phyloP scores from a whole-genome alignment of 2,329 filamentous ascomycete species.

The Phoma sp. region DNA sequence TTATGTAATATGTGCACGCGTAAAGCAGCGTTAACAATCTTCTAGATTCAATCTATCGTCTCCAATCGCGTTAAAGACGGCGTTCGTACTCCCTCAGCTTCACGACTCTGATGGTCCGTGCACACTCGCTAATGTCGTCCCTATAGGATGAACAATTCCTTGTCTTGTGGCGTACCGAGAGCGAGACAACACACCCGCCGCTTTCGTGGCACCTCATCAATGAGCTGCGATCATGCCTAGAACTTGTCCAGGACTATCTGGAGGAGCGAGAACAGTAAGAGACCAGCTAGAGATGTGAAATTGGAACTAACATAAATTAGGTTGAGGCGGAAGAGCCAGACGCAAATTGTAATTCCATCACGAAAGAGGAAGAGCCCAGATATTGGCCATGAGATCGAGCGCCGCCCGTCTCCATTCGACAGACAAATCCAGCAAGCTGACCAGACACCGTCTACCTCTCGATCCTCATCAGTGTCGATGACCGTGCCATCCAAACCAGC shows the following conservation, averaged over 20 bases:
- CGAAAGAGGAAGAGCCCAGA: conserved; percentile 40
- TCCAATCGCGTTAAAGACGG: conserved; percentile 34
- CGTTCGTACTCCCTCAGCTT: conserved; percentile 24
- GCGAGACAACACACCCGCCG: conserved; percentile 26
- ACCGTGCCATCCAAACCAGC: conserved; percentile 8
- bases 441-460: conserved; percentile 25
- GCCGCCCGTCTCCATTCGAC: conserved; percentile 31
- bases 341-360: not conserved
- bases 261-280: conserved; percentile 35
- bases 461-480: conserved; percentile 33
- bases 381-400: conserved; percentile 18
- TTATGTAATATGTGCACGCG: not conserved
- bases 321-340: conserved; percentile 8
- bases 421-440: conserved; percentile 17
- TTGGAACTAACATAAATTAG: conserved; percentile 18
- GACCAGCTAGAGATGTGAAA: not conserved
- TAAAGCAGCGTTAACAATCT: conserved; percentile 10
- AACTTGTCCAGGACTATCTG: conserved; percentile 53
- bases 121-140: conserved; percentile 25
- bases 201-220: conserved; percentile 53
- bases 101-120: conserved; percentile 19
- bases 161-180: conserved; percentile 45
- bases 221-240: conserved; percentile 49
- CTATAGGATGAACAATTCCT: conserved; percentile 52
- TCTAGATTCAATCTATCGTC: conserved; percentile 31